Evolutionary conservation across 768 basidiomycete genomes (phyloP).

Genomic region (Lanmaoa pseudosensibilis): DNA sequence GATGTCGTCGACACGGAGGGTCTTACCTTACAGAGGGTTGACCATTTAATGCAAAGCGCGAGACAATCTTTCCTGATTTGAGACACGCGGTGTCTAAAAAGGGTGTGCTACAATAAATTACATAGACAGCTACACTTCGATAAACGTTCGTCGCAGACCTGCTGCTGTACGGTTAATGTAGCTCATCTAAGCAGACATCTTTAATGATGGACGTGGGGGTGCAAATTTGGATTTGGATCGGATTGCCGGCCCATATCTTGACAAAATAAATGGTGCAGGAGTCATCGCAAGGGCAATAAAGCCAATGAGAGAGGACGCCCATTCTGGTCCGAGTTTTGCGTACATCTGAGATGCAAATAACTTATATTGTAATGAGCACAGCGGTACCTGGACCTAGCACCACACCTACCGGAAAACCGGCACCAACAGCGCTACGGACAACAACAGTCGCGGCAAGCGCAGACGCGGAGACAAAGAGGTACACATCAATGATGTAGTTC

Average conservation of each 20-base stretch:
- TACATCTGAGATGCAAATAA: conserved; percentile 62
- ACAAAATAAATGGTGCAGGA: conserved; percentile 51
- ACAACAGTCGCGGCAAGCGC: conserved; percentile 57
- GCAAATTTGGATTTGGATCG: conserved; percentile 45
- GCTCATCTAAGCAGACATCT: conserved; percentile 8
- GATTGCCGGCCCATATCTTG: conserved; percentile 44
- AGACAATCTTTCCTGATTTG: conserved; percentile 4
- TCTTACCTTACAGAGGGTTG: not conserved
- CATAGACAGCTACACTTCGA: not conserved
- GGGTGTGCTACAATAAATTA: not conserved
- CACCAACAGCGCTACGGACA: conserved; percentile 52
- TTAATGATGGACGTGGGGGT: conserved; percentile 26
- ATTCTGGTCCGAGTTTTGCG: conserved; percentile 45
- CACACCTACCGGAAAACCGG: conserved; percentile 41
- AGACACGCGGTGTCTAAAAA: no score
- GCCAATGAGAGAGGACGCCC: conserved; percentile 61
- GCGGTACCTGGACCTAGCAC: not conserved
- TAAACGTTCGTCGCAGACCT: not conserved
- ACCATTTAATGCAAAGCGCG: not conserved
- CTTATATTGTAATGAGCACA: conserved; percentile 14
- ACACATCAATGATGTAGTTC: conserved; percentile 65
- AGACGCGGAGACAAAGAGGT: conserved; percentile 53
- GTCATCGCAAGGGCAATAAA: conserved; percentile 50
- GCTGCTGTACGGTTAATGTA: no score
- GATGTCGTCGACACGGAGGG: not conserved